A percentile compares a stretch with the other conserved stretches of the same genome.
These are phyloP conservation scores for Aspergillus carlsbadensis DNA, from an alignment of 495 filamentous ascomycete genomes.

Conservation along the genomic window DNA sequence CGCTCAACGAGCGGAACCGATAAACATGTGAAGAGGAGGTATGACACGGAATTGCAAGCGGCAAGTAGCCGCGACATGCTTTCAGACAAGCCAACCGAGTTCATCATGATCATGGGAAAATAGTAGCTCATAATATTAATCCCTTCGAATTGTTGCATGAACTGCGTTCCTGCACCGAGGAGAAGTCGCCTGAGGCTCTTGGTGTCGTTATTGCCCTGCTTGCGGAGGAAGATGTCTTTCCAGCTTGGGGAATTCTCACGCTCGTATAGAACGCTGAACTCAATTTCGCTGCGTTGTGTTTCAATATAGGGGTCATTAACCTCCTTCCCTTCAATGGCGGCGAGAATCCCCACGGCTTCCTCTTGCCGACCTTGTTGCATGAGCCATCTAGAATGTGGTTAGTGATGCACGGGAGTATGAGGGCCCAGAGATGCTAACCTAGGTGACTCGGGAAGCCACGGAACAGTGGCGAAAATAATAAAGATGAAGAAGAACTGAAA, in stretches of 20 bases:
- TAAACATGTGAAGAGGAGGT: slow-evolving; percentile 32
- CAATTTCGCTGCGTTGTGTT: slow-evolving; percentile 47
- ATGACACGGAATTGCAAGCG: slow-evolving; percentile 11
- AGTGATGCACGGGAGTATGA: background rate
- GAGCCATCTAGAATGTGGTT: slow-evolving; percentile 38
- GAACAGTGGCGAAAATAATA: slow-evolving; percentile 46
- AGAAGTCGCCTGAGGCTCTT: slow-evolving; percentile 44
- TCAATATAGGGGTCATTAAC: slow-evolving; percentile 47
- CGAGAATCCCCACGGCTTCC: slow-evolving; percentile 50
- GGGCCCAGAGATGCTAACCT: background rate
- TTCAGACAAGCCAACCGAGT: slow-evolving; percentile 40
- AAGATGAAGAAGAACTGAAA: slow-evolving; percentile 55
- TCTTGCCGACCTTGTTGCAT: slow-evolving; percentile 41
- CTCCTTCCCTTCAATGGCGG: slow-evolving; percentile 43
- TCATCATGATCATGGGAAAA: slow-evolving; percentile 25
- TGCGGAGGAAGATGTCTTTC: slow-evolving; percentile 45
- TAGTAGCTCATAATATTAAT: slow-evolving; percentile 31
- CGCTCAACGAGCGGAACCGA: slow-evolving; percentile 45
- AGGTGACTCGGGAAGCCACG: slow-evolving; percentile 57
- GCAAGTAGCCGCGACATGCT: slow-evolving; percentile 35
- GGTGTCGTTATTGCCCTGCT: slow-evolving; percentile 29
- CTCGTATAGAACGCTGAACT: slow-evolving; percentile 49
- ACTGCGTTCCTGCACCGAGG: slow-evolving; percentile 44
- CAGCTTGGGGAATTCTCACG: slow-evolving; percentile 46
- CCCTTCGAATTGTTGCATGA: slow-evolving; percentile 43